phyloP scores from a whole-genome alignment of 495 filamentous ascomycete genomes.

The Aspergillus steynii region DNA sequence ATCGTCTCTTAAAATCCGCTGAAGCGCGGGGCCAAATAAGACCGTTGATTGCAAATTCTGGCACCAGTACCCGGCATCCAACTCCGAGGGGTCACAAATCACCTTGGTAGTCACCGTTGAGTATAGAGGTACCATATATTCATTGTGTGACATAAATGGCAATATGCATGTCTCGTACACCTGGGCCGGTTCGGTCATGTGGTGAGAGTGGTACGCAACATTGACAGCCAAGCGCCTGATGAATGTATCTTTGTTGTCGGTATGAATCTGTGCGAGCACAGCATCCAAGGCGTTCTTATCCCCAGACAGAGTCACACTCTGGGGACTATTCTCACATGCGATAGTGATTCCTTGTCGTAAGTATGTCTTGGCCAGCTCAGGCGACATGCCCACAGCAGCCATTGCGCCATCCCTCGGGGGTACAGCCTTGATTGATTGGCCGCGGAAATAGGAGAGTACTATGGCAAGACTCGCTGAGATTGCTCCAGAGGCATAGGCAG shows the following conservation, averaged over 20 bases:
- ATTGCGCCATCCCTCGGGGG: constrained; percentile 14
- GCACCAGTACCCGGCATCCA: constrained; percentile 36
- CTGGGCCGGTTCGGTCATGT: neutral
- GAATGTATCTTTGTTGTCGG: neutral
- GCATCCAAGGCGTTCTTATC: constrained; percentile 4
- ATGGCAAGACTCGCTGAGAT: constrained; percentile 16
- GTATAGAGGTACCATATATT: neutral
- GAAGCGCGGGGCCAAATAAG: constrained; percentile 26
- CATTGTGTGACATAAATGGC: neutral
- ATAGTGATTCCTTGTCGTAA: constrained; percentile 13
- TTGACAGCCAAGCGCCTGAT: neutral
- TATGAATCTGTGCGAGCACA: neutral
- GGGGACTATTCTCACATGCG: constrained; percentile 29
- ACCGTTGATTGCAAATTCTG: constrained; percentile 42
- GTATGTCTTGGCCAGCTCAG: constrained; percentile 7
- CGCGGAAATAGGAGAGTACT: constrained; percentile 20
- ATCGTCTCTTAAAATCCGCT: neutral
- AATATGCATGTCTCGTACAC: neutral
- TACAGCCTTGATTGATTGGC: neutral
- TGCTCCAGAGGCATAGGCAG: constrained; percentile 28
- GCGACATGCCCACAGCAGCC: constrained; percentile 28
- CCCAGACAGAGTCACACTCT: constrained; percentile 32
- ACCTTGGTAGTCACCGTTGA: neutral
- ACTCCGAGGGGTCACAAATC: neutral
- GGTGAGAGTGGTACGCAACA: constrained; percentile 1